phyloP scores from a whole-genome alignment of 208 protist species.

The Borovskyia barvae region DNA sequence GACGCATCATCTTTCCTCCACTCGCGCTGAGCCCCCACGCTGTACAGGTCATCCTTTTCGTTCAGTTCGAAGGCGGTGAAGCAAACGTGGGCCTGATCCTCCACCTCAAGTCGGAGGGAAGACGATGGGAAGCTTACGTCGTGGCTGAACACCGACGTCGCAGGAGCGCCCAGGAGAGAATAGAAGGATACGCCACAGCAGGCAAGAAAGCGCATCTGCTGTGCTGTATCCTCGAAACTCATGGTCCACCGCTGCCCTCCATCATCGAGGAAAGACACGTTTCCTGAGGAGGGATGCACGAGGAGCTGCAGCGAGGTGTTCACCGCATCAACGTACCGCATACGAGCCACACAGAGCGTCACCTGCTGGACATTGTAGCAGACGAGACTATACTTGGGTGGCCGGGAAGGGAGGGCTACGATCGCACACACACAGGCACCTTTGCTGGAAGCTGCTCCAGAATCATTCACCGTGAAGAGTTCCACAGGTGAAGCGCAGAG shows the following conservation, averaged over 20 bases:
- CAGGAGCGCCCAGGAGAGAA: constrained; percentile 42
- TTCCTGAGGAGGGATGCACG: constrained; percentile 38
- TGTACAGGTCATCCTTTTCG: constrained; percentile 19
- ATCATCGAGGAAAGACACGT: constrained; percentile 75
- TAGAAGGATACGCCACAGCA: constrained; percentile 67
- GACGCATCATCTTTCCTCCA: too few relatives aligned
- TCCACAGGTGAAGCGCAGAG: constrained; percentile 53
- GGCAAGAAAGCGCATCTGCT: constrained; percentile 47
- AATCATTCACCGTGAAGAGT: constrained; percentile 48
- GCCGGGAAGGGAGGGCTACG: constrained; percentile 40
- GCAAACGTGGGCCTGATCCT: constrained; percentile 26
- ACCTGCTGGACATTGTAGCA: constrained; percentile 75
- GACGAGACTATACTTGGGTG: constrained; percentile 74
- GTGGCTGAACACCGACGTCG: constrained; percentile 28
- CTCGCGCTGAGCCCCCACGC: constrained; percentile 12
- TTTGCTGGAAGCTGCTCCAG: constrained; percentile 39
- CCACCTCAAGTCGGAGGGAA: constrained; percentile 32
- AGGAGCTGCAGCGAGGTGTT: constrained; percentile 57
- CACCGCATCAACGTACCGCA: constrained; percentile 32
- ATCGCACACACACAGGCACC: constrained; percentile 70
- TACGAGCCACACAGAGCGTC: constrained; percentile 58
- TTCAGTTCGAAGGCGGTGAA: constrained; percentile 45
- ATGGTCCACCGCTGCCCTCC: constrained; percentile 46
- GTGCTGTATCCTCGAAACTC: constrained; percentile 39
- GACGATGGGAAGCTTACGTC: constrained; percentile 47